Conservation (phyloP, 2,329 filamentous ascomycete genomes). For the Exophiala calicioides region DNA sequence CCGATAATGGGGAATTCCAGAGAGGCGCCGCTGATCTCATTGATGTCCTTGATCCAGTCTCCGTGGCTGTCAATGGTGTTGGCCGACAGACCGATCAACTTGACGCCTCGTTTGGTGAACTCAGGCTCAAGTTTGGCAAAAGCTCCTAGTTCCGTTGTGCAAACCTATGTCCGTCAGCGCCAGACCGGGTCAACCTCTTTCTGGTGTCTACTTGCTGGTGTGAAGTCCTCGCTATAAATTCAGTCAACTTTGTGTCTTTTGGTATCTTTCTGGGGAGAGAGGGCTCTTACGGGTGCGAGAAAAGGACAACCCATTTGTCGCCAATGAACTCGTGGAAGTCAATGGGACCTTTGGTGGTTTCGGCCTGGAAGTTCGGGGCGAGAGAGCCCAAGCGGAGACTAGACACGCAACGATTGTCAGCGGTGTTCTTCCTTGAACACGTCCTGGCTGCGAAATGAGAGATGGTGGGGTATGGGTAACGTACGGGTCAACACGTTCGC, state of each 20-base stretch:
- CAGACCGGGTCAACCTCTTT: neutral
- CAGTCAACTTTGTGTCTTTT: neutral
- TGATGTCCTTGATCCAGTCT: conserved; percentile 57
- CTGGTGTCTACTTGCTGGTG: too few relatives aligned
- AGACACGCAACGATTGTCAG: conserved; percentile 14
- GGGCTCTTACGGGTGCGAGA: conserved; percentile 57
- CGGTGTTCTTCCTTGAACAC: neutral
- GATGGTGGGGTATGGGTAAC: conserved; percentile 7
- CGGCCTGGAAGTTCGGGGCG: conserved; percentile 69
- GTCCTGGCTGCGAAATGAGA: neutral
- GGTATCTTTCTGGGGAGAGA: too few relatives aligned
- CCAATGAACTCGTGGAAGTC: conserved; percentile 73
- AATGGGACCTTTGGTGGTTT: conserved; percentile 66
- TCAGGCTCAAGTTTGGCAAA: conserved; percentile 66
- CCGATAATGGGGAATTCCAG: conserved; percentile 48
- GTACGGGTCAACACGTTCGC: conserved; percentile 30
- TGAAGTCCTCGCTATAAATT: conserved; percentile 48
- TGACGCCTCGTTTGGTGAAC: conserved; percentile 62
- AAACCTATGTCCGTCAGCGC: conserved; percentile 22
- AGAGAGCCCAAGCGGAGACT: conserved; percentile 65
- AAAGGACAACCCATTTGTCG: conserved; percentile 69
- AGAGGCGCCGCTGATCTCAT: conserved; percentile 41
- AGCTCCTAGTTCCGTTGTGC: conserved; percentile 64
- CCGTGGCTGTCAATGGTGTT: conserved; percentile 59
- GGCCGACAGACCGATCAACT: conserved; percentile 61